Conservation (phyloP, 306 rosid genomes). For the Biancaea sappan region DNA sequence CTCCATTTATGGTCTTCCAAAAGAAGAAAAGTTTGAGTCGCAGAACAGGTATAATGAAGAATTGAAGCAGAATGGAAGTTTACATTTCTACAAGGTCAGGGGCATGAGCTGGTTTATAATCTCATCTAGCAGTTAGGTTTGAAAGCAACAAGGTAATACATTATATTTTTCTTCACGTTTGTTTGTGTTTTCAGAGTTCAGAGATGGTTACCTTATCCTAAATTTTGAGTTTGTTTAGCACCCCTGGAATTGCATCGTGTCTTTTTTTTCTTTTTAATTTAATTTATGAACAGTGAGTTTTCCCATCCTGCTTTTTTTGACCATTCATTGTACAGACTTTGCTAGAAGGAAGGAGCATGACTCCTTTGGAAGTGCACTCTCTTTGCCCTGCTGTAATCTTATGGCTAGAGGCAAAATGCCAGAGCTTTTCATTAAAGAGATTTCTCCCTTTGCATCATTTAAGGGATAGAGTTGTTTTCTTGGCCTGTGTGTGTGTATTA, state of each 20-base stretch:
- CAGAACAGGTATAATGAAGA: not conserved
- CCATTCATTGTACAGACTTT: constrained; percentile 7
- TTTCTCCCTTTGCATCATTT: not conserved
- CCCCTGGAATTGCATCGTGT: not conserved
- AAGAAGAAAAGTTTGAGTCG: not conserved
- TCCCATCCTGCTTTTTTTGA: constrained; percentile 7
- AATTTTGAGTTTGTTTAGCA: constrained; percentile 3
- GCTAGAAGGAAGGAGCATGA: not conserved
- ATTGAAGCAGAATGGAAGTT: not conserved
- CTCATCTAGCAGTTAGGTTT: not conserved
- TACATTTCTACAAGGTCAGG: not conserved
- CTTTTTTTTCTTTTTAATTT: not conserved
- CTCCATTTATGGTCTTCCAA: not conserved
- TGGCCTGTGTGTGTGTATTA: not conserved
- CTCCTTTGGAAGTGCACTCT: constrained; percentile 2
- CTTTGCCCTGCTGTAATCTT: not conserved
- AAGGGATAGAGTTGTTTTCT: constrained; percentile 3
- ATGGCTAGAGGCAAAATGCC: not conserved
- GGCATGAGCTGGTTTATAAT: not conserved
- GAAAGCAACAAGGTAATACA: not conserved
- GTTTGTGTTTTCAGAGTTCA: constrained; percentile 2
- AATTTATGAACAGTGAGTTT: not conserved
- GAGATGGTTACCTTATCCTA: not conserved
- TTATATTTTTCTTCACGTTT: not conserved
- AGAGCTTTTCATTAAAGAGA: not conserved